Evolutionary conservation across 2,329 filamentous ascomycete genomes (phyloP).

Genomic region (Bipolaris gigantea): DNA sequence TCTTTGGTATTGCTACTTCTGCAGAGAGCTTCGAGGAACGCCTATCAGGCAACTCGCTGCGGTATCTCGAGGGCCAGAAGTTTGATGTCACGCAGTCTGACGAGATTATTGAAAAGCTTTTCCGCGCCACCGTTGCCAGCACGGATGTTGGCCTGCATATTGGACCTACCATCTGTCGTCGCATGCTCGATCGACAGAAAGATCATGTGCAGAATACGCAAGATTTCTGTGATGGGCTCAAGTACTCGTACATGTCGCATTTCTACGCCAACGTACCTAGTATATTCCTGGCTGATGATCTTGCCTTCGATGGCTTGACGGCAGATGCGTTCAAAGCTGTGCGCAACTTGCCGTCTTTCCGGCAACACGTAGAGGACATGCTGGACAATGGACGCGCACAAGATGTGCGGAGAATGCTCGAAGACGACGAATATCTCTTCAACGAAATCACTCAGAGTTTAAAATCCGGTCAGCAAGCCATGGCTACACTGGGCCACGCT

Average conservation of each 20-base stretch:
- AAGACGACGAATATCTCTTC: conserved; percentile 62
- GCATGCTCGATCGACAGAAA: conserved; percentile 70
- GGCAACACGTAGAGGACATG: conserved; percentile 43
- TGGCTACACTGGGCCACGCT: conserved; percentile 46
- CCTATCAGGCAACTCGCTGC: conserved; percentile 68
- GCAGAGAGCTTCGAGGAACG: conserved; percentile 77
- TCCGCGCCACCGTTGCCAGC: conserved; percentile 65
- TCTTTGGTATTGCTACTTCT: conserved; percentile 81
- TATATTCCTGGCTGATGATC: conserved; percentile 56
- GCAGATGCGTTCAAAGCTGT: conserved; percentile 67
- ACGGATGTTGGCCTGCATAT: conserved; percentile 61
- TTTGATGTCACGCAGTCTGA: conserved; percentile 77
- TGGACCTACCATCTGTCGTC: conserved; percentile 64
- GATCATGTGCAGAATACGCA: conserved; percentile 78
- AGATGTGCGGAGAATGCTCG: conserved; percentile 58
- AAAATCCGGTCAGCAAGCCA: conserved; percentile 44
- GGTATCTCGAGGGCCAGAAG: conserved; percentile 68
- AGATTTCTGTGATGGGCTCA: conserved; percentile 67
- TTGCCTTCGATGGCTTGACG: conserved; percentile 51
- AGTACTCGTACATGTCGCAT: conserved; percentile 86
- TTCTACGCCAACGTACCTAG: conserved; percentile 79
- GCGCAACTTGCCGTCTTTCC: conserved; percentile 69
- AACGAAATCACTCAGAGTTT: conserved; percentile 45
- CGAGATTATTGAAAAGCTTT: conserved; percentile 72
- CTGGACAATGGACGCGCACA: conserved; percentile 45